Conservation (phyloP, 768 basidiomycete species). For the Strobilomyces confusus region DNA sequence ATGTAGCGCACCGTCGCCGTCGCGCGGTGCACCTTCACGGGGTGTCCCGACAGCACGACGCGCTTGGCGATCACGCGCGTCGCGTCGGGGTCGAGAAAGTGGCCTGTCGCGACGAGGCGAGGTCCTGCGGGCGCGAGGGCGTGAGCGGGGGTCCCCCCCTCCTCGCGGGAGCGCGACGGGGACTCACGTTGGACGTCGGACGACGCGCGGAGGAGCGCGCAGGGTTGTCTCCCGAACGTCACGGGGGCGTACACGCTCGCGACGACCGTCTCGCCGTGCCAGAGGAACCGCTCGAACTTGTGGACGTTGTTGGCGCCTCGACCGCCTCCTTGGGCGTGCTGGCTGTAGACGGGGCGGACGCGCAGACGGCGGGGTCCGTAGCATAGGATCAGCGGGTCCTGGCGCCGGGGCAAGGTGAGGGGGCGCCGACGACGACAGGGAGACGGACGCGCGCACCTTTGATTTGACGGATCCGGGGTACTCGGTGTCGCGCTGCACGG, state of each 20-base stretch:
- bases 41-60: conserved; percentile 93
- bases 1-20: conserved; percentile 97
- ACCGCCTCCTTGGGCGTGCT: conserved; percentile 85
- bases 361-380: conserved; percentile 83
- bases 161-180: background rate
- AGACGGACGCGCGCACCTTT: conserved; percentile 50
- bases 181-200: conserved; percentile 52
- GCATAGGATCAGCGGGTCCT: conserved; percentile 88
- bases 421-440: background rate
- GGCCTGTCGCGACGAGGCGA: conserved; percentile 84
- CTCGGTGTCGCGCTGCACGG: conserved; percentile 93
- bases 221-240: conserved; percentile 74
- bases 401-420: background rate
- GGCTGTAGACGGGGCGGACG: conserved; percentile 88
- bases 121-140: conserved; percentile 44
- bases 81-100: conserved; percentile 84
- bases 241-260: conserved; percentile 90
- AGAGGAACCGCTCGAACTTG: conserved; percentile 89
- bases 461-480: conserved; percentile 85
- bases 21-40: conserved; percentile 95
- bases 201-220: conserved; percentile 71
- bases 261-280: conserved; percentile 75
- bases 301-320: conserved; percentile 95
- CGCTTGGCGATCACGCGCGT: conserved; percentile 90
- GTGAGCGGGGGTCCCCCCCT: background rate